Evolutionary conservation across 257 asterid genomes (phyloP).

Genomic region (Anisodus tanguticus): DNA sequence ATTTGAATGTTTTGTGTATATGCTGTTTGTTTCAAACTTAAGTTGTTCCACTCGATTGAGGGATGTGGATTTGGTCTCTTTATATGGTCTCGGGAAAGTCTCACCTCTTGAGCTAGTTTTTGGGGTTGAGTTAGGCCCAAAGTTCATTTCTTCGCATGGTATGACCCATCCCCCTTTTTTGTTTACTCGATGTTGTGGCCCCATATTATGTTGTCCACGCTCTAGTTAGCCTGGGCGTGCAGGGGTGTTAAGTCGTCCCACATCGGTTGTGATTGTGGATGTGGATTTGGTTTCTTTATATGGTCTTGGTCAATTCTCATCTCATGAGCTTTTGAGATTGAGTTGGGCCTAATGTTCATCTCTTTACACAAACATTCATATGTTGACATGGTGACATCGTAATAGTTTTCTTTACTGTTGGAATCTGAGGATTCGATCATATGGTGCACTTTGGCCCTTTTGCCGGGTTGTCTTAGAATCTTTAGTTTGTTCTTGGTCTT

Average conservation of each 20-base stretch:
- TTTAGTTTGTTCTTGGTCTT: not conserved
- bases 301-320: too few species aligned
- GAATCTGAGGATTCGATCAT: not conserved
- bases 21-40: constrained; percentile 14
- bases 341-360: not conserved
- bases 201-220: not conserved
- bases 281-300: not conserved
- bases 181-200: not conserved
- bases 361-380: not conserved
- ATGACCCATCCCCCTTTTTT: not conserved
- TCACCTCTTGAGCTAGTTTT: constrained; percentile 9
- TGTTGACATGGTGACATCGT: not conserved
- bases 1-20: constrained; percentile 8
- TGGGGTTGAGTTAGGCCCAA: not conserved
- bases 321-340: not conserved
- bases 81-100: not conserved
- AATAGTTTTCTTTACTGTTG: not conserved
- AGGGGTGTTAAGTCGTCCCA: not conserved
- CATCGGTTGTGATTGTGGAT: not conserved
- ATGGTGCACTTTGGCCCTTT: not conserved
- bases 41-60: not conserved
- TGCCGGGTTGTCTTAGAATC: not conserved
- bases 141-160: not conserved
- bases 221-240: not conserved
- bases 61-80: not conserved